phyloP scores from a whole-genome alignment of 2,329 filamentous ascomycete genomes.

The Cercospora nicotianae region DNA sequence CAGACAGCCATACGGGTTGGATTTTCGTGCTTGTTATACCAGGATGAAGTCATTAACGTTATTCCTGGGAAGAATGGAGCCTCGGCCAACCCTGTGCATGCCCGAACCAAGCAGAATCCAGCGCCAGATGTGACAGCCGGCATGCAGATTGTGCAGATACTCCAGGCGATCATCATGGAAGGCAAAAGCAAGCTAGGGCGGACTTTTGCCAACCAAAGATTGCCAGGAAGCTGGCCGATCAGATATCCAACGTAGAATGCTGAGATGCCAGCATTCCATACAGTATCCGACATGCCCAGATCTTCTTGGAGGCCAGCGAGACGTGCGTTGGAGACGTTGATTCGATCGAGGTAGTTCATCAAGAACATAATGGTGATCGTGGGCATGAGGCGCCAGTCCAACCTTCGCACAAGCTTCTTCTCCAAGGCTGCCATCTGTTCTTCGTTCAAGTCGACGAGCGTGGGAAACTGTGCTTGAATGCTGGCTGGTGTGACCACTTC shows the following conservation, averaged over 20 bases:
- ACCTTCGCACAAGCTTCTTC: conserved; percentile 33
- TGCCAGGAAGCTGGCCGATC: conserved; percentile 48
- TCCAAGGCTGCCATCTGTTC: conserved; percentile 24
- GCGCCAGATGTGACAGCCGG: conserved; percentile 41
- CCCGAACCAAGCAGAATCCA: conserved; percentile 41
- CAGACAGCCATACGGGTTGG: neutral
- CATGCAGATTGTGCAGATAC: conserved; percentile 50
- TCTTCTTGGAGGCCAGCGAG: conserved; percentile 44
- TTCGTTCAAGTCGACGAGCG: conserved; percentile 31
- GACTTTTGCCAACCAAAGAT: conserved; percentile 42
- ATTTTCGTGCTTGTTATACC: neutral
- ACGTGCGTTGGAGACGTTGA: conserved; percentile 45
- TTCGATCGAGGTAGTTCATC: conserved; percentile 42
- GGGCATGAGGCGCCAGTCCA: conserved; percentile 38
- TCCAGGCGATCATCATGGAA: conserved; percentile 46
- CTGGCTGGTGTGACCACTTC: conserved; percentile 31
- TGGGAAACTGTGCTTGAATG: conserved; percentile 35
- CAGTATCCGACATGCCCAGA: conserved; percentile 37
- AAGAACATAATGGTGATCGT: conserved; percentile 39
- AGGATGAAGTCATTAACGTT: neutral
- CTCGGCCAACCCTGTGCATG: conserved; percentile 42
- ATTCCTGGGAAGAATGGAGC: neutral
- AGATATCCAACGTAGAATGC: conserved; percentile 49
- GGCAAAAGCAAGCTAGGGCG: conserved; percentile 38
- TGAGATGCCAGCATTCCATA: conserved; percentile 47